A percentile compares a stretch with the other conserved stretches of the same genome.
These are phyloP conservation scores for Nosema muscidifuracis DNA, from an alignment of 371 early-diverging fungal genomes.

Conservation along the genomic window DNA sequence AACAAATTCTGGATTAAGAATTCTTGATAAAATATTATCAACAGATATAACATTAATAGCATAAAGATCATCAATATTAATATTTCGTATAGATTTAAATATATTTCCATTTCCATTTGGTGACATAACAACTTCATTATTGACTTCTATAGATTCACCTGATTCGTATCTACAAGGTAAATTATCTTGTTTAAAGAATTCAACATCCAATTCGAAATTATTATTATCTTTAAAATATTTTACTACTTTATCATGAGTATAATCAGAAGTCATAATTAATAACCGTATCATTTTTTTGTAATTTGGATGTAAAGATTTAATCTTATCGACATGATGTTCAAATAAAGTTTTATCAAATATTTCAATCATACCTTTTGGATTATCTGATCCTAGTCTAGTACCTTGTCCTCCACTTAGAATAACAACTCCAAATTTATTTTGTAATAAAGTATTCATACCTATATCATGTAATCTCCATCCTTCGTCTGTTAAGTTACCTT, in stretches of 20 bases:
- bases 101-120: slow-evolving; percentile 62
- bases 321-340: slow-evolving; percentile 44
- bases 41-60: slow-evolving; percentile 59
- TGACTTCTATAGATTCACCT: slow-evolving; percentile 1
- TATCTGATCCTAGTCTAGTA: slow-evolving; percentile 52
- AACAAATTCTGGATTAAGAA: slow-evolving; percentile 56
- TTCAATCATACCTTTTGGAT: slow-evolving; percentile 59
- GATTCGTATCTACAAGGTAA: slow-evolving; percentile 38
- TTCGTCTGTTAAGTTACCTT: neutral
- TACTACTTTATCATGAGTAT: slow-evolving; percentile 52
- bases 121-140: slow-evolving; percentile 20
- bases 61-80: slow-evolving; percentile 15
- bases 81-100: slow-evolving; percentile 51
- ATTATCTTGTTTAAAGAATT: slow-evolving; percentile 57
- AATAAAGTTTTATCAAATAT: slow-evolving; percentile 51
- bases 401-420: slow-evolving; percentile 62
- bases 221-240: slow-evolving; percentile 46
- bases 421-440: slow-evolving; percentile 48
- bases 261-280: slow-evolving; percentile 57
- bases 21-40: slow-evolving; percentile 61
- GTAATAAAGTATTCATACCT: neutral
- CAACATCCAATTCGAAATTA: slow-evolving; percentile 38
- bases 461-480: neutral
- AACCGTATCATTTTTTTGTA: slow-evolving; percentile 33
- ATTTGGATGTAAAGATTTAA: slow-evolving; percentile 36